phyloP scores from a whole-genome alignment of 768 basidiomycete genomes.

The Russula sp. region DNA sequence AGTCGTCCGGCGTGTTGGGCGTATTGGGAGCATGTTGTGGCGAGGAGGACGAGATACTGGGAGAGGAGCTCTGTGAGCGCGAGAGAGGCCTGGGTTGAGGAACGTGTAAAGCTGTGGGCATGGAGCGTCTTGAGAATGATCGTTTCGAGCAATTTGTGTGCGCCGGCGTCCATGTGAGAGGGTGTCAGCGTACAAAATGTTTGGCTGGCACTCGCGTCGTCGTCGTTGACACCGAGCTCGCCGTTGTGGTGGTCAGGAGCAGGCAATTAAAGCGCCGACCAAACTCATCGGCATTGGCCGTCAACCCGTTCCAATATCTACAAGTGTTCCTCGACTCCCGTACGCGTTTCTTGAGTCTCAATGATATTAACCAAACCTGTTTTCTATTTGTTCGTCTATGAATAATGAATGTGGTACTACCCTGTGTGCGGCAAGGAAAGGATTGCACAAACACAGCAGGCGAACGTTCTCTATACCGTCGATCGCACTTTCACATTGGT shows the following conservation, averaged over 20 bases:
- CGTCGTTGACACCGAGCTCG: slow-evolving; percentile 29
- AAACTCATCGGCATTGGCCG: slow-evolving; percentile 25
- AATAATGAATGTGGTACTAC: too few species aligned
- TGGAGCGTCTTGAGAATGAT: slow-evolving; percentile 69
- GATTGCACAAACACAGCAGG: background rate
- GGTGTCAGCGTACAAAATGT: slow-evolving; percentile 2
- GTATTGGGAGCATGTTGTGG: slow-evolving; percentile 66
- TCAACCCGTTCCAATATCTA: too few species aligned
- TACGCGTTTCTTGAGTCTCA: background rate
- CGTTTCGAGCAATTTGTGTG: slow-evolving; percentile 63
- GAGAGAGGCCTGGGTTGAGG: slow-evolving; percentile 67
- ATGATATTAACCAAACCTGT: background rate
- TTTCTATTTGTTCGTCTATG: too few species aligned
- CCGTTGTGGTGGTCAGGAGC: slow-evolving; percentile 32
- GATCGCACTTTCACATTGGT: background rate
- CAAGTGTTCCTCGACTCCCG: too few species aligned
- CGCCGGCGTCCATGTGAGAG: slow-evolving; percentile 49
- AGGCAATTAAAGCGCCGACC: slow-evolving; percentile 29
- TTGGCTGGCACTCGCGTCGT: slow-evolving; percentile 20
- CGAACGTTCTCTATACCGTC: background rate
- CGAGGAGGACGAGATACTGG: slow-evolving; percentile 65
- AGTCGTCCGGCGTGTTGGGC: slow-evolving; percentile 73
- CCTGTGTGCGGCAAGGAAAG: background rate
- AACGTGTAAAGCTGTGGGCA: slow-evolving; percentile 71
- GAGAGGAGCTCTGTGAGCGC: slow-evolving; percentile 74